These are phyloP conservation scores for Candida sojae DNA, from an alignment of 1,139 yeast species.

Conservation along the genomic window DNA sequence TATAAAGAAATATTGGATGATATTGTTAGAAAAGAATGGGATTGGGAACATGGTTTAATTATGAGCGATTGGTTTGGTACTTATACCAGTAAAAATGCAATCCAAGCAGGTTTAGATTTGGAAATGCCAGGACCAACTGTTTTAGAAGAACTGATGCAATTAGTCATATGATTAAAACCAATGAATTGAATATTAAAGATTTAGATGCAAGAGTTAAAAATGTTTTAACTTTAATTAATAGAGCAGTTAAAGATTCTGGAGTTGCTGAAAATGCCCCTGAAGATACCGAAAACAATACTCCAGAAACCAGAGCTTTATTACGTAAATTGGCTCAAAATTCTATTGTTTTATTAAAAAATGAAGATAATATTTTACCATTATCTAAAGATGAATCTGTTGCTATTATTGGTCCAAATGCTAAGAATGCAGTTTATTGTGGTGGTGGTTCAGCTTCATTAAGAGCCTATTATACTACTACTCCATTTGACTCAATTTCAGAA, in stretches of 20 bases:
- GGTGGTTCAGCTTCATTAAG: conserved; percentile 38
- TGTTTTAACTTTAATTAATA: conserved; percentile 49
- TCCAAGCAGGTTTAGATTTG: conserved; percentile 56
- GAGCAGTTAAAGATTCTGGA: conserved; percentile 28
- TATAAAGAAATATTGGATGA: conserved; percentile 41
- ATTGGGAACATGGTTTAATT: conserved; percentile 48
- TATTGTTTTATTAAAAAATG: conserved; percentile 56
- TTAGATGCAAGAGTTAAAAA: conserved; percentile 48
- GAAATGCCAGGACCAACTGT: conserved; percentile 67
- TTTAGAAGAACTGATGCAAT: conserved; percentile 40
- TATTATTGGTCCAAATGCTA: conserved; percentile 39
- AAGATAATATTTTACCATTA: conserved; percentile 44
- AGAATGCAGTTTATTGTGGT: conserved; percentile 29
- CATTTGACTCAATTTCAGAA: conserved; percentile 27
- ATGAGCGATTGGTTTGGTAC: conserved; percentile 70
- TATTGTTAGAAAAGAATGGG: conserved; percentile 33
- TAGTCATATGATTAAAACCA: conserved; percentile 29
- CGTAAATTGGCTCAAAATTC: conserved; percentile 53
- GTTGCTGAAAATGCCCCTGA: conserved; percentile 40
- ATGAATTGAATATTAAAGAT: conserved; percentile 30
- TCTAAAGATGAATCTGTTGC: conserved; percentile 22
- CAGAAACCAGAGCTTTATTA: conserved; percentile 43
- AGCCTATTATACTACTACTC: conserved; percentile 32
- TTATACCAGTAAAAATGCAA: conserved; percentile 46
- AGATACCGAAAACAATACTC: conserved; percentile 31